These are phyloP conservation scores for Syzygium jambos DNA, from an alignment of 345 rosid genomes.

Conservation along the genomic window DNA sequence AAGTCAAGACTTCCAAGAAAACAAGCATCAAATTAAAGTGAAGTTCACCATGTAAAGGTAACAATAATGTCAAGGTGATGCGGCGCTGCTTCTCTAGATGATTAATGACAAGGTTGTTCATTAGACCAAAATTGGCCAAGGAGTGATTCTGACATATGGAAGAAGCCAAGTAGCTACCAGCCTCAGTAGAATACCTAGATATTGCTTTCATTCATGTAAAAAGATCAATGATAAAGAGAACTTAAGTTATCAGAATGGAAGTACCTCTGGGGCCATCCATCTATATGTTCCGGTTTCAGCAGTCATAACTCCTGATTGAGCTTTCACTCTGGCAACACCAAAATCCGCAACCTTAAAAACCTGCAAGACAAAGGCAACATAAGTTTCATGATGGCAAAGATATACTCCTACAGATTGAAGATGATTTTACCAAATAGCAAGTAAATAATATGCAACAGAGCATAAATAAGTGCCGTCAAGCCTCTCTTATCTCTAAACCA, in stretches of 20 bases:
- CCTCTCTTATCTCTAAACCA: neutral
- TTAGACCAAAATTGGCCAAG: neutral
- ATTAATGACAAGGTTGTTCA: neutral
- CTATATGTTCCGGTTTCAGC: slow-evolving; percentile 99
- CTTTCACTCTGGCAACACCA: slow-evolving; percentile 95
- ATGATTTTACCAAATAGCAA: neutral
- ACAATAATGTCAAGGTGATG: neutral
- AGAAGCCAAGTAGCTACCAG: neutral
- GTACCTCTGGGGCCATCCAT: slow-evolving; percentile 99
- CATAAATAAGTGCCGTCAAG: neutral
- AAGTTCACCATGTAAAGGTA: neutral
- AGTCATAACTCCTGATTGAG: slow-evolving; percentile 95
- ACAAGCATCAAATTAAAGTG: neutral
- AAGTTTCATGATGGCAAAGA: neutral
- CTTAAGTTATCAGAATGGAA: neutral
- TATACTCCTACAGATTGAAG: neutral
- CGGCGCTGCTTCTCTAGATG: neutral
- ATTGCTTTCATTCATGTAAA: neutral
- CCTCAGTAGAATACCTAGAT: neutral
- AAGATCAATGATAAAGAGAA: neutral
- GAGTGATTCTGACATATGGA: neutral
- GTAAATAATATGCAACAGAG: neutral
- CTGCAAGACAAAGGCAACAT: slow-evolving; percentile 18
- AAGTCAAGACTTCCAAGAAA: neutral
- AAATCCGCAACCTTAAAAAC: slow-evolving; percentile 97